Conservation (phyloP, 371 early-diverging fungal species). For the Lichtheimia ornata region DNA sequence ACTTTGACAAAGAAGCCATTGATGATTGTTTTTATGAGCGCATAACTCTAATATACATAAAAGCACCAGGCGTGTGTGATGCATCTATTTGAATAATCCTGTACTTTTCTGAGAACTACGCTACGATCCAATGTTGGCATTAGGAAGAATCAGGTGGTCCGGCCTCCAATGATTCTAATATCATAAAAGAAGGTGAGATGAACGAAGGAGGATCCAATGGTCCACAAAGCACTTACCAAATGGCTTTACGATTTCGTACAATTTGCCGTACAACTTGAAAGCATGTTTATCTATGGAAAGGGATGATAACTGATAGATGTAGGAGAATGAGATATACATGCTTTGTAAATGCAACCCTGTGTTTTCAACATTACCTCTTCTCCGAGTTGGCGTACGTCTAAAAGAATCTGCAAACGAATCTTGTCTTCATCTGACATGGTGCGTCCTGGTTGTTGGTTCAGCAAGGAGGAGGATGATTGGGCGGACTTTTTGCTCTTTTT, state of each 20-base stretch:
- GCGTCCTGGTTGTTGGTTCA: conserved; percentile 2
- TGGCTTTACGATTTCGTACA: conserved; percentile 23
- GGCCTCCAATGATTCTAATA: conserved; percentile 4
- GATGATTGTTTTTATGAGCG: not conserved
- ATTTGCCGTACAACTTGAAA: conserved; percentile 15
- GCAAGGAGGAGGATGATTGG: conserved; percentile 1
- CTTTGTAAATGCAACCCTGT: too few species aligned
- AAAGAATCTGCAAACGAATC: conserved; percentile 55
- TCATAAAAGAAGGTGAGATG: too few species aligned
- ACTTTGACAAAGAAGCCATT: too few species aligned
- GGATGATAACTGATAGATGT: conserved; percentile 5
- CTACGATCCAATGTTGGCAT: too few species aligned
- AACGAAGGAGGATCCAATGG: not conserved
- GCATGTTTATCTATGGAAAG: conserved; percentile 14
- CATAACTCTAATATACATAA: too few species aligned
- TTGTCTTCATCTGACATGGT: conserved; percentile 56
- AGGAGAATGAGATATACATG: too few species aligned
- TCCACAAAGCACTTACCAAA: conserved; percentile 19
- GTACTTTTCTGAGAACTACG: too few species aligned
- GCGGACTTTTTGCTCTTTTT: conserved; percentile 33
- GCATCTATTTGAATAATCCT: too few species aligned
- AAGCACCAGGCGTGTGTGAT: too few species aligned
- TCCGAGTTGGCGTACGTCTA: conserved; percentile 57
- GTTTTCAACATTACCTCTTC: conserved; percentile 41
- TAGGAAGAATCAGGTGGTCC: too few species aligned